Evolutionary conservation across 768 basidiomycete species (phyloP), one percentile per base, ranked within the genome.

Genomic region (Boletus speciosus): DNA sequence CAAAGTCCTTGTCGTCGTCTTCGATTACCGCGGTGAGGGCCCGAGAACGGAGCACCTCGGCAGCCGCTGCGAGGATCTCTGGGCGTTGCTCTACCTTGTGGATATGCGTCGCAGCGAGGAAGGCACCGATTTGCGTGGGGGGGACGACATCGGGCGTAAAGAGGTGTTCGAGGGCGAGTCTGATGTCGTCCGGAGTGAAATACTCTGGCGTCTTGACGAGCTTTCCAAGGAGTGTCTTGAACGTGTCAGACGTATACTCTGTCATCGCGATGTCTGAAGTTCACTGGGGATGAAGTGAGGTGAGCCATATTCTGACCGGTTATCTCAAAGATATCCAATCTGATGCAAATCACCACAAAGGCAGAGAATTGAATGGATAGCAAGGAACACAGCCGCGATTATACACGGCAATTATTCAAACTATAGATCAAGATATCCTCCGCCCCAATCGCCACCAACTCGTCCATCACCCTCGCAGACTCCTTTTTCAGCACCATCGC

Each of bases 331-430:
- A 27, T 27, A 27, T 14, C 12, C 14, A 41, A 4, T 15, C 23
- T 3, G 40, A 25, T 3, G 14, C 15, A 23, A 10, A 6, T 19
- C 35, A 52, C 52, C 52, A 27, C 37, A 23, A 38, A 9, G 19
- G 19, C 19, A 19, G 19, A 19, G 19, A 19, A 19, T 19, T 19
- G 19, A 19, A 19, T 19, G 19, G 19, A 19, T 19, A 19, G 19
- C 19, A 19, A 19, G 19, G 19, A 19, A 19, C 19, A 19, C 19
- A 19, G 19, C 23, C 25, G 11, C 16, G 37, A 16, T 59, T 44
- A 92, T 31, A 98, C 95, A 70, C 94, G 82, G 76, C 95, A 98
- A 70, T 98, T 98, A 68, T 93, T 86, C 60, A 99, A 72, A 57
- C 84, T 90, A 67, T 96, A 89, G 49, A 95, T 83, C 60, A 98